phyloP scores from a whole-genome alignment of 192 early-diverging fungal genomes.

The Paraglomus brasilianum region DNA sequence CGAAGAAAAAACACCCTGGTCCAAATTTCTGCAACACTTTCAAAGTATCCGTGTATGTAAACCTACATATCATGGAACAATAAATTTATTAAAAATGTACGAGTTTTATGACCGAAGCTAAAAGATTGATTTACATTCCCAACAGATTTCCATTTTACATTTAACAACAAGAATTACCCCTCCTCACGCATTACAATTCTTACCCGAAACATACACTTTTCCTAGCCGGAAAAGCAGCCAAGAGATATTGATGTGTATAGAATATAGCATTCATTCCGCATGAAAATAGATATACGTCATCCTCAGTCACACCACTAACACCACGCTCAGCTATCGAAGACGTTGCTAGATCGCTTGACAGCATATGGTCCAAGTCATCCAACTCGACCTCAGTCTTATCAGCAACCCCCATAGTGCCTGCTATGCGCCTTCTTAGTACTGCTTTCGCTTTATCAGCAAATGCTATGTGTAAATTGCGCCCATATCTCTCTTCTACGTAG shows the following conservation, averaged over 20 bases:
- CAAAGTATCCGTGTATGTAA: slow-evolving; percentile 95
- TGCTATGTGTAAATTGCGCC: slow-evolving; percentile 76
- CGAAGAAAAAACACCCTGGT: slow-evolving; percentile 82
- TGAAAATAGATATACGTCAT: slow-evolving; percentile 86
- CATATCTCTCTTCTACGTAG: slow-evolving; percentile 94
- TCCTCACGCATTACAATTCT: background rate
- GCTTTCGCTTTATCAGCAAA: slow-evolving; percentile 73
- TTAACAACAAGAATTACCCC: background rate
- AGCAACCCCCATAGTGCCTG: slow-evolving; percentile 60
- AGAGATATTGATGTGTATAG: slow-evolving; percentile 71
- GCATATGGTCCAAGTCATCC: slow-evolving; percentile 32
- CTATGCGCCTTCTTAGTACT: slow-evolving; percentile 79
- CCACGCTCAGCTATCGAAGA: slow-evolving; percentile 46
- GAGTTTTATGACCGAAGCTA: background rate
- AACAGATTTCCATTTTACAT: background rate
- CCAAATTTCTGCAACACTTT: slow-evolving; percentile 97
- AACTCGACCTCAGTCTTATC: slow-evolving; percentile 1
- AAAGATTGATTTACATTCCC: too few species aligned
- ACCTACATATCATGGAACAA: slow-evolving; percentile 43
- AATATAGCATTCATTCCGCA: slow-evolving; percentile 95
- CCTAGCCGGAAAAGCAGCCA: slow-evolving; percentile 42
- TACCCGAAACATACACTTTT: slow-evolving; percentile 93
- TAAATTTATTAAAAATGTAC: background rate
- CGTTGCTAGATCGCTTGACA: slow-evolving; percentile 31
- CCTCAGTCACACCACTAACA: slow-evolving; percentile 59